phyloP scores from a whole-genome alignment of 345 rosid genomes.

The Clarkia xantiana region DNA sequence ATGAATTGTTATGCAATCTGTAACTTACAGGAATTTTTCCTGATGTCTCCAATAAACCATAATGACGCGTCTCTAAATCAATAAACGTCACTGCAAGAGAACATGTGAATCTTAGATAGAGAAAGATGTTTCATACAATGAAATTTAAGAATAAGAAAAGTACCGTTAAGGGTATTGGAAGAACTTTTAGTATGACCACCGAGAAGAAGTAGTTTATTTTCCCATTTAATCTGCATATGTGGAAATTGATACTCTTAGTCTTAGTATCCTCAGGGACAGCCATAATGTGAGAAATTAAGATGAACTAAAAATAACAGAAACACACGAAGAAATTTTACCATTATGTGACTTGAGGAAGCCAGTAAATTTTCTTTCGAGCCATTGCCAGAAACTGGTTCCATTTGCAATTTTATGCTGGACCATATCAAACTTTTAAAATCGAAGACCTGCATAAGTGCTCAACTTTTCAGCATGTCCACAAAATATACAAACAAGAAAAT shows the following conservation, averaged over 20 bases:
- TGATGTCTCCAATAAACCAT: constrained; percentile 45
- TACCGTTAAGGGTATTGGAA: constrained; percentile 53
- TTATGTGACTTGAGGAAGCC: constrained; percentile 62
- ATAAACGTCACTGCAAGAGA: constrained; percentile 53
- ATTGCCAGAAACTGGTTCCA: constrained; percentile 23
- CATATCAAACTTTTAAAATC: constrained; percentile 71
- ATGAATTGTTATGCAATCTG: constrained; percentile 1
- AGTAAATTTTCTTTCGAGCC: constrained; percentile 44
- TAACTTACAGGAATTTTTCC: constrained; percentile 69
- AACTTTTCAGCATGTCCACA: constrained; percentile 9
- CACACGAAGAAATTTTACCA: constrained; percentile 30
- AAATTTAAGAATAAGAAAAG: constrained; percentile 4
- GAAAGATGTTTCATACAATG: neutral
- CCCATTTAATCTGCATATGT: constrained; percentile 60
- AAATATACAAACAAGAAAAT: constrained; percentile 8
- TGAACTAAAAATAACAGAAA: too few relatives aligned
- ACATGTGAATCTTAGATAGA: constrained; percentile 3
- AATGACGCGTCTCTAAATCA: constrained; percentile 48
- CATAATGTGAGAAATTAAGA: neutral
- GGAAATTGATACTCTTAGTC: neutral
- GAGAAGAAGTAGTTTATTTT: constrained; percentile 56
- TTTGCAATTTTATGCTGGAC: constrained; percentile 42
- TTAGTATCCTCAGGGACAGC: too few relatives aligned
- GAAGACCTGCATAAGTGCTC: constrained; percentile 43
- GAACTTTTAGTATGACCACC: constrained; percentile 72